phyloP scores from a whole-genome alignment of 2,329 filamentous ascomycete genomes.

The Trichoderma sp. region DNA sequence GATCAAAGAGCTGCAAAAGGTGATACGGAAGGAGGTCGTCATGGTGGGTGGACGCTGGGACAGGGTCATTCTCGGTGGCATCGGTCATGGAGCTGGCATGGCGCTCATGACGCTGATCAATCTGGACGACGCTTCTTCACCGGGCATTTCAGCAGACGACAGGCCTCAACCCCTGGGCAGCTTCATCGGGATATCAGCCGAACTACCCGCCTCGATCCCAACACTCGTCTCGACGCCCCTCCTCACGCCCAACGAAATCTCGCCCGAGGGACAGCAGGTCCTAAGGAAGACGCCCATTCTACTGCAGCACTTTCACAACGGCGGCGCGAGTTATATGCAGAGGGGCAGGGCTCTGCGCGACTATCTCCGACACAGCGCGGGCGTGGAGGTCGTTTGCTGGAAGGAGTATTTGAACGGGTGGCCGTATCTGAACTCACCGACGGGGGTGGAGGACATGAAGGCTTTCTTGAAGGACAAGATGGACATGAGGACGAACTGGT shows the following conservation, averaged over 20 bases:
- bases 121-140: background rate
- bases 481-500: constrained; percentile 18
- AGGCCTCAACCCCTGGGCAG: constrained; percentile 2
- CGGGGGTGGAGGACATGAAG: constrained; percentile 24
- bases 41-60: constrained; percentile 21
- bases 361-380: background rate
- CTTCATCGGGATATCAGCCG: constrained; percentile 16
- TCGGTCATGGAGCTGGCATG: constrained; percentile 19
- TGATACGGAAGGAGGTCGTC: constrained; percentile 9
- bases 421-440: constrained; percentile 20
- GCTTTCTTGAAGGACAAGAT: constrained; percentile 5
- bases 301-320: constrained; percentile 7
- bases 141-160: too few species aligned
- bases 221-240: background rate
- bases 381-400: constrained; percentile 10
- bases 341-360: constrained; percentile 6
- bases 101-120: constrained; percentile 4
- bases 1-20: background rate
- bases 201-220: background rate
- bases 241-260: background rate
- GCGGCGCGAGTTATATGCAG: background rate
- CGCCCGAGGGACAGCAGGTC: background rate
- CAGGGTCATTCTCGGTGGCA: constrained; percentile 13
- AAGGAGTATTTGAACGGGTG: constrained; percentile 14
- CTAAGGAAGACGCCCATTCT: constrained; percentile 19